These are phyloP conservation scores for Alternaria dauci DNA, from an alignment of 2,329 filamentous ascomycete species.

Conservation along the genomic window DNA sequence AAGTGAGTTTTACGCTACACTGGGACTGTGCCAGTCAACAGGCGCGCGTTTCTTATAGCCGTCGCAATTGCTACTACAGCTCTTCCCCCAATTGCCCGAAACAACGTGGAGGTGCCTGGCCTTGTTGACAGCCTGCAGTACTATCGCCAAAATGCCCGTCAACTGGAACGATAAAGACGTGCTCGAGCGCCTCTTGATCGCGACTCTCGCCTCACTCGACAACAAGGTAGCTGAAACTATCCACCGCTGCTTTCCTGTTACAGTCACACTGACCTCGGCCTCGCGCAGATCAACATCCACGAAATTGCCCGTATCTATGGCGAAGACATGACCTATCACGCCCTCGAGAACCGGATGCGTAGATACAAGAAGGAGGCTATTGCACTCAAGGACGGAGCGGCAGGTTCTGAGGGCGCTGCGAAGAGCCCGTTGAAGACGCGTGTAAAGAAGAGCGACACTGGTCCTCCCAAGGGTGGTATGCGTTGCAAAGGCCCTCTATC, in stretches of 20 bases:
- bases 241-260: not conserved
- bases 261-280: not conserved
- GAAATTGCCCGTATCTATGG: constrained; percentile 57
- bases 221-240: constrained; percentile 40
- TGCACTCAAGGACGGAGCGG: constrained; percentile 35
- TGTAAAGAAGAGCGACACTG: constrained; percentile 7
- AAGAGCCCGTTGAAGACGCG: constrained; percentile 9
- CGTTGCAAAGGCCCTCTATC: not conserved
- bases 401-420: constrained; percentile 1
- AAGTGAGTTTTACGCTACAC: not conserved
- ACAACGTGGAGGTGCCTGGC: not conserved
- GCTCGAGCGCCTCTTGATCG: constrained; percentile 53
- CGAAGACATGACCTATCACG: constrained; percentile 57
- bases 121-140: not conserved
- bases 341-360: constrained; percentile 58
- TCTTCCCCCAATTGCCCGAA: not conserved
- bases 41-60: not conserved
- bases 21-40: not conserved
- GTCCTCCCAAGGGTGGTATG: constrained; percentile 1
- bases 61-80: not conserved
- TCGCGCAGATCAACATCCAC: constrained; percentile 55
- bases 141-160: constrained; percentile 38
- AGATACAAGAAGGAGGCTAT: constrained; percentile 55
- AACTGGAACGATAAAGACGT: constrained; percentile 50
- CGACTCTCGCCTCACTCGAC: constrained; percentile 47